Conservation (phyloP, 257 asterid genomes). For the Handroanthus guayacan region DNA sequence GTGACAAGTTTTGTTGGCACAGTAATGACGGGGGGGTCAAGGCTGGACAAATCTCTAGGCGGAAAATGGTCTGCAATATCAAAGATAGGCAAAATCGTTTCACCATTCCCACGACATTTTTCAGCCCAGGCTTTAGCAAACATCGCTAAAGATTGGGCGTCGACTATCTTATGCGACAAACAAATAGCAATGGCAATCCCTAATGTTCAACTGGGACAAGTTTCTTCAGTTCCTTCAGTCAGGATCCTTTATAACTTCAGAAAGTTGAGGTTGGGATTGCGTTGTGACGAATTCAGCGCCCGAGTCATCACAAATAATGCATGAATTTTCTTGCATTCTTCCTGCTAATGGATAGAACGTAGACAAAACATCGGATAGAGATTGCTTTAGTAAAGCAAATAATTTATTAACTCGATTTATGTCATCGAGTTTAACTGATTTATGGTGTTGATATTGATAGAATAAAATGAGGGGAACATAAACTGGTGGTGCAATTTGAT, state of each 20-base stretch:
- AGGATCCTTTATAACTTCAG: constrained; percentile 21
- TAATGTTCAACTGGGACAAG: constrained; percentile 19
- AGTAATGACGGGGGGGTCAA: too few species aligned
- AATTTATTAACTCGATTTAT: too few species aligned
- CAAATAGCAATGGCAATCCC: constrained; percentile 22
- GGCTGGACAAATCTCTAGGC: too few species aligned
- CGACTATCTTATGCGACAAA: constrained; percentile 22
- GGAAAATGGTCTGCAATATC: neutral
- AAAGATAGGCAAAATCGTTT: neutral
- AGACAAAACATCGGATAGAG: constrained; percentile 40
- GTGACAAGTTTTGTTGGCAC: too few species aligned
- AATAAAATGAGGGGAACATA: constrained; percentile 47
- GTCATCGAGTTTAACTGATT: too few species aligned
- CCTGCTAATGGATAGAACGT: constrained; percentile 52
- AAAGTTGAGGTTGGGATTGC: constrained; percentile 20
- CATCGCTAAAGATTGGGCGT: neutral
- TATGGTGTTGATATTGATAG: constrained; percentile 29
- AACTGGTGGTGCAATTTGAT: constrained; percentile 46
- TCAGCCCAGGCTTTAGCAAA: constrained; percentile 6
- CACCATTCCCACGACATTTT: neutral
- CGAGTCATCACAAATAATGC: constrained; percentile 41
- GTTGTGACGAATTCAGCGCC: constrained; percentile 43
- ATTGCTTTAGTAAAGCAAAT: constrained; percentile 21
- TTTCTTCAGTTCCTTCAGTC: constrained; percentile 1
- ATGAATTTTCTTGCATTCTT: constrained; percentile 19